Evolutionary conservation across 148 eudicot species (phyloP).

Genomic region (Mesembryanthemum crystallinum): DNA sequence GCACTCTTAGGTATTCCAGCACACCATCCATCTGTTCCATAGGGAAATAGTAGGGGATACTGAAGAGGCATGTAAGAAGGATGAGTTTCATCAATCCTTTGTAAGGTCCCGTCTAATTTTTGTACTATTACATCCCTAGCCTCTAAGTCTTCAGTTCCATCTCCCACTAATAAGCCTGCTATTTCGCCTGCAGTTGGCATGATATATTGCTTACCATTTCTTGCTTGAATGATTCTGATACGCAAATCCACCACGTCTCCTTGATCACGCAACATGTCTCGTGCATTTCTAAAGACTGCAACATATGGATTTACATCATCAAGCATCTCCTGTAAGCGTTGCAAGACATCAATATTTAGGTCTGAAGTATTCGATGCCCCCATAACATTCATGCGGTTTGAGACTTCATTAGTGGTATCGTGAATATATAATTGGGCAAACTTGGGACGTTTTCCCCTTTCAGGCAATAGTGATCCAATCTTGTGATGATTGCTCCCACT

Average conservation of each 20-base stretch:
- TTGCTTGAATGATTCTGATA: neutral
- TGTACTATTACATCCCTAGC: neutral
- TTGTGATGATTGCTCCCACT: neutral
- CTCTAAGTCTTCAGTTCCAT: neutral
- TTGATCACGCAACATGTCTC: neutral
- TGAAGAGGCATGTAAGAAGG: neutral
- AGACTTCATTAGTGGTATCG: neutral
- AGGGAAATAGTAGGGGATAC: neutral
- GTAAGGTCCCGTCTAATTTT: neutral
- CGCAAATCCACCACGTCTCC: neutral
- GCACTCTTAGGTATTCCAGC: no score
- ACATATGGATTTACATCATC: neutral
- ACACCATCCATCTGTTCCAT: no score
- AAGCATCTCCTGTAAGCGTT: neutral
- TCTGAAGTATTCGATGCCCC: neutral
- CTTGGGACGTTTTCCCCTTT: neutral
- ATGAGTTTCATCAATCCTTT: slow-evolving; percentile 4
- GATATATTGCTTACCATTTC: neutral
- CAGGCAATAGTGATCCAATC: neutral
- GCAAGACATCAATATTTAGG: neutral
- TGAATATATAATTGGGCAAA: neutral
- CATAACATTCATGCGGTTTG: neutral
- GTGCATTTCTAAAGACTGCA: neutral
- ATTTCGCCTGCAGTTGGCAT: neutral
- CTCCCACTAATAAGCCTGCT: neutral